Conservation (phyloP, 768 basidiomycete species). For the Pleurotus salmoneostramineus region DNA sequence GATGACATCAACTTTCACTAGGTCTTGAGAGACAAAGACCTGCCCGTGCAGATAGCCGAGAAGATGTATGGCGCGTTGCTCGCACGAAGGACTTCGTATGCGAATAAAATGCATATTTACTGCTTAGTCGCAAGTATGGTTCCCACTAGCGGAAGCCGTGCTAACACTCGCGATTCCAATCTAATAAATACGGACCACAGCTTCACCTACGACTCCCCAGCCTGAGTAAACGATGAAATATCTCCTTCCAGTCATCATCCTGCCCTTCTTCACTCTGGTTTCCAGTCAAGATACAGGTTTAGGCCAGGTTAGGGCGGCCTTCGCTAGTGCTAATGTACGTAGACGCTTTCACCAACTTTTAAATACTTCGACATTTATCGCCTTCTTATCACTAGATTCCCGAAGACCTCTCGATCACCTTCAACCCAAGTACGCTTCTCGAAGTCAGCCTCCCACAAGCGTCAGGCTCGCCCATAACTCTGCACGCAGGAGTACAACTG, state of each 20-base stretch:
- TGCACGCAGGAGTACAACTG: slow-evolving; percentile 30
- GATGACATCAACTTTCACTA: too few species aligned
- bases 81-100: not conserved
- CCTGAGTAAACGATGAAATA: not conserved
- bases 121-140: not conserved
- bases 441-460: slow-evolving; percentile 31
- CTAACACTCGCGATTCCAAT: not conserved
- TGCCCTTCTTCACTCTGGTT: slow-evolving; percentile 7
- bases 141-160: not conserved
- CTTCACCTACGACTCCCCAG: not conserved
- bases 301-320: slow-evolving; percentile 21
- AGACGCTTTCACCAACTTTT: not conserved
- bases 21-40: too few species aligned
- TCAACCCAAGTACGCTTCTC: slow-evolving; percentile 29
- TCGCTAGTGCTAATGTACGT: slow-evolving; percentile 24
- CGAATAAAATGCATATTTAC: not conserved
- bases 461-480: slow-evolving; percentile 20
- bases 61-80: not conserved
- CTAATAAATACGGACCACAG: not conserved
- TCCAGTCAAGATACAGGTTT: slow-evolving; percentile 25
- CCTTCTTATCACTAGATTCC: slow-evolving; percentile 23
- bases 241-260: not conserved
- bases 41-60: too few species aligned
- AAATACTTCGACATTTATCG: not conserved
- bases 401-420: slow-evolving; percentile 22